phyloP scores from a whole-genome alignment of 1,284 basidiomycete genomes.

The Tylopilus sp. region DNA sequence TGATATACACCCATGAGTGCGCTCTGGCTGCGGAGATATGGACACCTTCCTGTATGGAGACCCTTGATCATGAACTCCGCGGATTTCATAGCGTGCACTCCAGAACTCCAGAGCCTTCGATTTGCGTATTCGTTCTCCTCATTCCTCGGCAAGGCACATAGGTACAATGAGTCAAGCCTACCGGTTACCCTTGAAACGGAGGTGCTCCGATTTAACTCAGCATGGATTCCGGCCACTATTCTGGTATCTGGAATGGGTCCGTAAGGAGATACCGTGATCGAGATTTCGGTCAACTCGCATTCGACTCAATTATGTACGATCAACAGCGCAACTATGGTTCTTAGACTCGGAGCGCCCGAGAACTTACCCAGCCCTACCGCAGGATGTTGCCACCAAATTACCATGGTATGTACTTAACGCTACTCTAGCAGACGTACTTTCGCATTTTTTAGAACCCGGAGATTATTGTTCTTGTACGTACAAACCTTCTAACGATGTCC shows the following conservation, averaged over 20 bases:
- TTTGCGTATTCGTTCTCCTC: not conserved
- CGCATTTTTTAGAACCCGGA: too few species aligned
- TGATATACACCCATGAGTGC: too few species aligned
- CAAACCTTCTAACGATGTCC: too few species aligned
- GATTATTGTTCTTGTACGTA: too few species aligned
- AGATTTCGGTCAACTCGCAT: not conserved
- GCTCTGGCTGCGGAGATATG: not conserved
- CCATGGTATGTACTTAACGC: not conserved
- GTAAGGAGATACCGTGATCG: too few species aligned
- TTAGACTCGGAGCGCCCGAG: too few species aligned
- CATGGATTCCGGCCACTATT: not conserved
- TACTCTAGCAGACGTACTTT: not conserved
- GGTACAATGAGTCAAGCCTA: not conserved
- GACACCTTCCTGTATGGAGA: not conserved
- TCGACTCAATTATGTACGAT: not conserved
- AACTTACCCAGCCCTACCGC: too few species aligned
- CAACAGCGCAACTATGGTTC: not conserved
- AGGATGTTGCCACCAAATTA: not conserved
- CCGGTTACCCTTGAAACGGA: not conserved
- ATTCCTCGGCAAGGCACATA: too few species aligned
- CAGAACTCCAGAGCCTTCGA: not conserved
- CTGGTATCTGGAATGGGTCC: too few species aligned
- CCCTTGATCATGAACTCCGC: not conserved
- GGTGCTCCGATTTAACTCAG: not conserved
- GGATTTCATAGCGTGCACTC: slow-evolving; percentile 10